Conservation (phyloP, 345 rosid genomes). For the Rhodamnia argentea region DNA sequence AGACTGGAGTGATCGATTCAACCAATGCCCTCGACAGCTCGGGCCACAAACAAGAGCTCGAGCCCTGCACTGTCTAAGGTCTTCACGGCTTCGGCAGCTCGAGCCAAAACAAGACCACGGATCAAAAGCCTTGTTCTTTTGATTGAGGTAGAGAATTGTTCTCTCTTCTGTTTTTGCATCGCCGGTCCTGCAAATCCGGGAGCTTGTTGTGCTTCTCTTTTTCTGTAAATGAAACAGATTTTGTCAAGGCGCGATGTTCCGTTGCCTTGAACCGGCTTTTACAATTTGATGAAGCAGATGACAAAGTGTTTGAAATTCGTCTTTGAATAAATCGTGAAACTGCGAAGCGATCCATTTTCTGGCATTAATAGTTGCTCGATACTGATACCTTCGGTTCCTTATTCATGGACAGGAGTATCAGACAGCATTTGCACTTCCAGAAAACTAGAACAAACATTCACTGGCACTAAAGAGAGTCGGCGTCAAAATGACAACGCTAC, state of each 20-base stretch:
- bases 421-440: background rate
- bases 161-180: background rate
- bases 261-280: background rate
- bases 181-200: background rate
- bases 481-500: background rate
- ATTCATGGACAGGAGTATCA: background rate
- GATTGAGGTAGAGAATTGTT: background rate
- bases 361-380: background rate
- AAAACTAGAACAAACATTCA: background rate
- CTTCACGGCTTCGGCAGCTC: background rate
- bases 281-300: background rate
- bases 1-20: slow-evolving; percentile 14
- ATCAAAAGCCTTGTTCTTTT: background rate
- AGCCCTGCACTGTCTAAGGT: background rate
- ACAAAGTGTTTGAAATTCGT: background rate
- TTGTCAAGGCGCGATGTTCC: background rate
- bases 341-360: background rate
- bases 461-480: background rate
- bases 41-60: background rate
- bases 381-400: background rate
- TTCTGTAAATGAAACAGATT: background rate
- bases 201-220: background rate
- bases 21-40: slow-evolving; percentile 1
- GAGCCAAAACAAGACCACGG: too few species aligned
- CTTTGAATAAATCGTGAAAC: background rate